Evolutionary conservation across 768 basidiomycete genomes (phyloP).

Genomic region (Neoboletus magnificus): DNA sequence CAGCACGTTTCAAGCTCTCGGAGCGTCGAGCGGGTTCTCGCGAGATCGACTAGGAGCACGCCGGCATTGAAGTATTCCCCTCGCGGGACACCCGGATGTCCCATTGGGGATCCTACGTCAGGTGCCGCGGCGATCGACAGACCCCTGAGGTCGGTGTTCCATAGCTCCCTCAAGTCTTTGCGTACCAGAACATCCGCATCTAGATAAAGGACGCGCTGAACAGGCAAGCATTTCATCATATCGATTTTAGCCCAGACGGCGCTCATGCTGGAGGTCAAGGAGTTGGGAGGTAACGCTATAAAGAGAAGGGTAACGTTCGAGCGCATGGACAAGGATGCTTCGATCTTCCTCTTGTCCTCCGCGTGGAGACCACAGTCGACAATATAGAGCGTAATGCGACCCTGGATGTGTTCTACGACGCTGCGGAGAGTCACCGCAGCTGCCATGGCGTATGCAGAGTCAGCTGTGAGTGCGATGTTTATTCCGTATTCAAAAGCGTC

Average conservation of each 20-base stretch:
- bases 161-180: slow-evolving; percentile 38
- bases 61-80: slow-evolving; percentile 54
- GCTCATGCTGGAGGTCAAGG: slow-evolving; percentile 29
- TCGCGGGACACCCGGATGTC: slow-evolving; percentile 35
- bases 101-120: slow-evolving; percentile 51
- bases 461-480: slow-evolving; percentile 43
- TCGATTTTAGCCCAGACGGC: slow-evolving; percentile 51
- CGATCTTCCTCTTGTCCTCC: slow-evolving; percentile 34
- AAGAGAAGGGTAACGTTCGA: slow-evolving; percentile 42
- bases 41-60: slow-evolving; percentile 50
- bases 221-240: slow-evolving; percentile 42
- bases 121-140: slow-evolving; percentile 41
- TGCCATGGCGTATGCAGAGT: slow-evolving; percentile 45
- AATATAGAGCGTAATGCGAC: slow-evolving; percentile 47
- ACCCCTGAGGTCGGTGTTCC: slow-evolving; percentile 43
- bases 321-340: slow-evolving; percentile 24
- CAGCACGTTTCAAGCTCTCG: slow-evolving; percentile 28
- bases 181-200: slow-evolving; percentile 52
- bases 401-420: slow-evolving; percentile 33
- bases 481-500: slow-evolving; percentile 43
- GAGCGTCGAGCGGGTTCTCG: slow-evolving; percentile 31
- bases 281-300: slow-evolving; percentile 33
- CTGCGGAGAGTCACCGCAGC: slow-evolving; percentile 48
- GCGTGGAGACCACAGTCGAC: slow-evolving; percentile 44
- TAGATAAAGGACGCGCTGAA: slow-evolving; percentile 49